Base-by-base conservation (phyloP, 2,329 filamentous ascomycete genomes). In the Diaporthe vexans region DNA sequence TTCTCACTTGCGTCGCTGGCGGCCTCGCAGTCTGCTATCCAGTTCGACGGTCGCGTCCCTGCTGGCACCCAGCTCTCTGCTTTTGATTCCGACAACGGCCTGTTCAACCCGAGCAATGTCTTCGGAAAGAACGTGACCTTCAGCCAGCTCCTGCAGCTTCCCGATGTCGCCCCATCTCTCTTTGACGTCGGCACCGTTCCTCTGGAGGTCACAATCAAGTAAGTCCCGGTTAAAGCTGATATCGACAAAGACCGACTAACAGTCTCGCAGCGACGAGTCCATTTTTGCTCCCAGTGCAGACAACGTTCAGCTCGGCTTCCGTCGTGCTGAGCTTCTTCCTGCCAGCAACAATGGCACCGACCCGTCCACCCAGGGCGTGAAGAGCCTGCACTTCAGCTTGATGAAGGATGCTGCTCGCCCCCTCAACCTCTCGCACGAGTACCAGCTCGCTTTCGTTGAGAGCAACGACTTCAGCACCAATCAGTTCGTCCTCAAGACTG, bases 331-430 rank as follows among this genome's bases (percentile, higher is more conserved):
- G 75, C 84, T 91, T 70, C 85, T 90, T 72, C 84, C 87, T 15
- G 81, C 84, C 77, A 82, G 86, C 83, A 86, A 88, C 83, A 83
- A 81, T 24, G 84, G 88, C 71, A 85, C 86, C 57, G 89, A 90
- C 70, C 77, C 82, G n/a, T 88, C 86, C 29, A 88, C 86, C 51
- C 80, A 80, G 35, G 90, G 89, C 37, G 81, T 91, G 74, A 91
- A 91, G 82, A 91, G 90, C 1, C 85, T 92, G 68, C 91, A 92
- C 81, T 92, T 90, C 81, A 89, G 87, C 77, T 79, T 92, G 43
- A 85, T 85, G 80, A 88, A 89, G 78, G 89, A 92, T 76, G 74
- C 81, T 4, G 78, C 82, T 54, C 83, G 88, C 15, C 86, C 86
- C 17, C 81, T 92, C 70, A 92, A 92, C 83, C 81, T 88, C 71